Conservation (phyloP, 2,329 filamentous ascomycete genomes). For the Epichloe hybrida region DNA sequence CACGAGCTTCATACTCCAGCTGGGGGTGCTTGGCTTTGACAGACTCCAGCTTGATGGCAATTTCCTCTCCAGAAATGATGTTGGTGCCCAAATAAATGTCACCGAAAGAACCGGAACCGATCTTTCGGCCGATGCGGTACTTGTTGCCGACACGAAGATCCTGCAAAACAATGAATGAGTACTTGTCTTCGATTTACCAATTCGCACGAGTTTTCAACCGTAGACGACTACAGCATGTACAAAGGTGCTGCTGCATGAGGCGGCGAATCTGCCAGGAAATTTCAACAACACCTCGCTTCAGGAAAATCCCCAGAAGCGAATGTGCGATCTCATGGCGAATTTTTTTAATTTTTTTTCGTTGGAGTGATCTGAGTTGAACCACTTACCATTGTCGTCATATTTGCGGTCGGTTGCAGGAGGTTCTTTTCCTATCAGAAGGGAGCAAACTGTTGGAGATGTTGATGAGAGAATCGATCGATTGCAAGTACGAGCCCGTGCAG, state of each 20-base stretch:
- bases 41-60: conserved; percentile 98
- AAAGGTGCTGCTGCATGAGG: too few species aligned
- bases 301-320: too few species aligned
- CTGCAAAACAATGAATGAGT: conserved; percentile 29
- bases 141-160: conserved; percentile 99
- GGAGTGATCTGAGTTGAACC: background rate
- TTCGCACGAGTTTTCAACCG: too few species aligned
- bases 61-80: conserved; percentile 98
- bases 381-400: conserved; percentile 41
- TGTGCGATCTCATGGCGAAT: too few species aligned
- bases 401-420: conserved; percentile 12
- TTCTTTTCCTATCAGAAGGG: conserved; percentile 12
- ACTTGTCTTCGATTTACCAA: background rate
- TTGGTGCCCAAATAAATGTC: conserved; percentile 99
- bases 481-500: background rate
- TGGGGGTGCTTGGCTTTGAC: conserved; percentile 99
- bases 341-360: too few species aligned
- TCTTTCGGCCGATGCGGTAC: conserved; percentile 98
- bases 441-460: conserved; percentile 1
- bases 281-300: too few species aligned
- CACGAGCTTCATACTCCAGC: conserved; percentile 94
- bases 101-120: conserved; percentile 93
- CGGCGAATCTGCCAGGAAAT: too few species aligned
- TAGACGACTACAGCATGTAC: too few species aligned
- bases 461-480: background rate